phyloP scores from a whole-genome alignment of 2,329 filamentous ascomycete genomes.

The Ilyonectria mors-panacis region DNA sequence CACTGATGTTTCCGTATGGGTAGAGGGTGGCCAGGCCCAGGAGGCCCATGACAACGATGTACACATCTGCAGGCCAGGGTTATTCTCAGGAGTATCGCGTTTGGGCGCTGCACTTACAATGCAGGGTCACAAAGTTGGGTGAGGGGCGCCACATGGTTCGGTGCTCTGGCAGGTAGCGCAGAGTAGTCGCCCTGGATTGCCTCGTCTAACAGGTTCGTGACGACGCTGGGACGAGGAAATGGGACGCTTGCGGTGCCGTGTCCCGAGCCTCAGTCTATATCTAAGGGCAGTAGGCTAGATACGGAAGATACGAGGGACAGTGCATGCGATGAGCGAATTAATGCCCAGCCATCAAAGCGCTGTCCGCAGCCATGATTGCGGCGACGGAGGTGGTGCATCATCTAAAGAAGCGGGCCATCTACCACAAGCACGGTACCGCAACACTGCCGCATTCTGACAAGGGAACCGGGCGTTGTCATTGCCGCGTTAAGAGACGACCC shows the following conservation, averaged over 20 bases:
- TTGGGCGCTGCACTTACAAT: slow-evolving; percentile 40
- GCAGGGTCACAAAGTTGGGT: slow-evolving; percentile 47
- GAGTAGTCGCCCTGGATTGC: neutral
- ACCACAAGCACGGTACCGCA: slow-evolving; percentile 27
- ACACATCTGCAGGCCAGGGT: slow-evolving; percentile 39
- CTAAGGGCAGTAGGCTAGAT: slow-evolving; percentile 8
- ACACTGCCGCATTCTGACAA: slow-evolving; percentile 13
- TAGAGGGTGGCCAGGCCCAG: slow-evolving; percentile 41
- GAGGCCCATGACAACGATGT: slow-evolving; percentile 45
- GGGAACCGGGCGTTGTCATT: slow-evolving; percentile 25
- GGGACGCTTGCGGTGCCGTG: slow-evolving; percentile 25
- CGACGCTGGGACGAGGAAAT: slow-evolving; percentile 18
- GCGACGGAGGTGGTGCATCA: slow-evolving; percentile 30
- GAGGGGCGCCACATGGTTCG: slow-evolving; percentile 43
- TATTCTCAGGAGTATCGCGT: slow-evolving; percentile 20
- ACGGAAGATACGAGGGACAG: slow-evolving; percentile 22
- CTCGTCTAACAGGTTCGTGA: neutral
- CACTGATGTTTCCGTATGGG: slow-evolving; percentile 45
- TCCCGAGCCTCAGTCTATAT: slow-evolving; percentile 24
- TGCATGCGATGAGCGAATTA: slow-evolving; percentile 42
- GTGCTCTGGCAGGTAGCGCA: slow-evolving; percentile 19
- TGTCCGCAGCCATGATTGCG: slow-evolving; percentile 32
- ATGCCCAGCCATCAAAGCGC: slow-evolving; percentile 26
- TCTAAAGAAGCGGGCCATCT: slow-evolving; percentile 28
- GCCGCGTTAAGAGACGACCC: slow-evolving; percentile 33